Conservation (phyloP, 371 early-diverging fungal genomes). For the Mucor lusitanicus region DNA sequence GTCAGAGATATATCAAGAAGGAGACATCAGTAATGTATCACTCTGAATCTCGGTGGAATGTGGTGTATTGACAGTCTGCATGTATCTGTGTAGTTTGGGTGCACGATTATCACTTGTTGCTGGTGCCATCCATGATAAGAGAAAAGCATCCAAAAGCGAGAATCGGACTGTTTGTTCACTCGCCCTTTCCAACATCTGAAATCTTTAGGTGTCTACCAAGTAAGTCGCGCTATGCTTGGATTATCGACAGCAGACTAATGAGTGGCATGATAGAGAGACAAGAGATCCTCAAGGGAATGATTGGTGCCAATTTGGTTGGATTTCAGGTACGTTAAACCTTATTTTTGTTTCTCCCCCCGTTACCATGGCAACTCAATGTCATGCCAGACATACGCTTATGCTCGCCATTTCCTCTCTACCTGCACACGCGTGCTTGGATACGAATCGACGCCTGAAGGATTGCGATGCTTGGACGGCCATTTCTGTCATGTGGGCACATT, state of each 20-base stretch:
- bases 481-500: conserved; percentile 86
- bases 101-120: conserved; percentile 97
- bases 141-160: conserved; percentile 75
- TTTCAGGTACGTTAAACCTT: conserved; percentile 70
- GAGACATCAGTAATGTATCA: conserved; percentile 75
- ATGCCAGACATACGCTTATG: conserved; percentile 87
- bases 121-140: conserved; percentile 88
- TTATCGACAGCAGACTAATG: too few species aligned
- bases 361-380: not conserved
- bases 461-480: conserved; percentile 70
- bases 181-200: conserved; percentile 95
- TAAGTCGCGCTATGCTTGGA: conserved; percentile 33
- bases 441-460: conserved; percentile 84
- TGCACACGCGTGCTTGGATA: conserved; percentile 90
- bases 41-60: not conserved
- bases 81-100: conserved; percentile 87
- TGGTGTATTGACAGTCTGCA: not conserved
- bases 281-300: conserved; percentile 89
- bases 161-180: conserved; percentile 97
- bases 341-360: not conserved
- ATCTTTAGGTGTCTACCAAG: conserved; percentile 92
- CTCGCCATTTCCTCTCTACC: conserved; percentile 93
- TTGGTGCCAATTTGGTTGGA: conserved; percentile 90
- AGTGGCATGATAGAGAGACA: conserved; percentile 63
- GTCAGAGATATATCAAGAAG: conserved; percentile 69